Conservation (phyloP, 805 yeast genomes). For the Ogataea nakhonphanomensis region DNA sequence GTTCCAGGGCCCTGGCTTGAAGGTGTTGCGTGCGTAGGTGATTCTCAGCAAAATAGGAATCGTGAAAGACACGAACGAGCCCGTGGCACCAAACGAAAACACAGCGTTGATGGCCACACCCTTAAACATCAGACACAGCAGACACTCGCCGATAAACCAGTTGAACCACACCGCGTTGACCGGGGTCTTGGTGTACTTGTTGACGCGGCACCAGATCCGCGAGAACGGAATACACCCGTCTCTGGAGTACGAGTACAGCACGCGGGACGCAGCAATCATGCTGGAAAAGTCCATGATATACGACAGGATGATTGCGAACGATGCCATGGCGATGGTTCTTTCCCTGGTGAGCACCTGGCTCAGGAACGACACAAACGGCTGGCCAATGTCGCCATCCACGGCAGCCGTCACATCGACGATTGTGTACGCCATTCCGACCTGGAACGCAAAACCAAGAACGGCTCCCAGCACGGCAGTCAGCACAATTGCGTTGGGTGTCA, state of each 20-base stretch:
- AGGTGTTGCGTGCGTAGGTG: slow-evolving; percentile 49
- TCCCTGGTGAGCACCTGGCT: slow-evolving; percentile 44
- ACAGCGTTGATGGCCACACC: slow-evolving; percentile 66
- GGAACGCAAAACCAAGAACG: slow-evolving; percentile 50
- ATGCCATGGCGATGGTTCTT: slow-evolving; percentile 40
- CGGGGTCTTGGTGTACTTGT: slow-evolving; percentile 55
- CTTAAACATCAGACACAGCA: slow-evolving; percentile 59
- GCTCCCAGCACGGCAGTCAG: slow-evolving; percentile 57
- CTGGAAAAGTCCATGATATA: slow-evolving; percentile 55
- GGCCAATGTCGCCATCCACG: slow-evolving; percentile 49
- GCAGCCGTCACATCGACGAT: slow-evolving; percentile 47
- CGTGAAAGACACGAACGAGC: slow-evolving; percentile 64
- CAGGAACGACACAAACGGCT: slow-evolving; percentile 56
- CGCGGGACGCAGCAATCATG: slow-evolving; percentile 65
- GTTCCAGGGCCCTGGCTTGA: slow-evolving; percentile 66
- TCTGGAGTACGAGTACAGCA: slow-evolving; percentile 63
- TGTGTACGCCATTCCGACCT: slow-evolving; percentile 61
- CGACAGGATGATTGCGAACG: slow-evolving; percentile 42
- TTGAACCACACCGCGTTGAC: slow-evolving; percentile 62
- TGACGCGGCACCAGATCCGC: slow-evolving; percentile 45
- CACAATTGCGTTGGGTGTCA: slow-evolving; percentile 67
- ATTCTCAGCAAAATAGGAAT: slow-evolving; percentile 59
- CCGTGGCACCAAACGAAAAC: slow-evolving; percentile 70
- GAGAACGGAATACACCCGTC: slow-evolving; percentile 66
- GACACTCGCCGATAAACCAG: slow-evolving; percentile 50